Percentiles rank a stretch among this genome's conserved stretches.
Conservation (phyloP, 495 filamentous ascomycete species). For the Neurospora sp. region DNA sequence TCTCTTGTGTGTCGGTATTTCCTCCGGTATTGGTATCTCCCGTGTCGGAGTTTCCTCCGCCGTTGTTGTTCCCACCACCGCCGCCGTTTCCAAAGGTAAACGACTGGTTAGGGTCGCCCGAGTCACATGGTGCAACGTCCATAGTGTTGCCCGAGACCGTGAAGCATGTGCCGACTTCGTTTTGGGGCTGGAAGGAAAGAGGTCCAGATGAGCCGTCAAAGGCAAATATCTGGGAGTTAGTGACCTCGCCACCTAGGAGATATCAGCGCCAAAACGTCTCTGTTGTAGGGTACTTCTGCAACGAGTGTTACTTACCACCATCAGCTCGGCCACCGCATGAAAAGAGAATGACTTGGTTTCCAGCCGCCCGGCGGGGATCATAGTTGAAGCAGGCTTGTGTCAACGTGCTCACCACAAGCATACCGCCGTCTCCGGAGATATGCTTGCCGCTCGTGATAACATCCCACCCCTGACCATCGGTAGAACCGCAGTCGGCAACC, state of each 20-base stretch:
- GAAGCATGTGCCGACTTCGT: conserved; percentile 34
- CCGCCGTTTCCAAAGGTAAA: conserved; percentile 33
- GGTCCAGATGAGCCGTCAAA: conserved; percentile 33
- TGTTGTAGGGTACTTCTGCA: background rate
- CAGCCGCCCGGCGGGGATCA: conserved; percentile 34
- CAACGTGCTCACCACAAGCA: conserved; percentile 43
- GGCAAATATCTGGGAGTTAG: conserved; percentile 38
- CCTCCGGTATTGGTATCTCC: conserved; percentile 1
- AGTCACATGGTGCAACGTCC: conserved; percentile 32
- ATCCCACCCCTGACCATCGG: conserved; percentile 42
- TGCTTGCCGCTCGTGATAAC: conserved; percentile 44
- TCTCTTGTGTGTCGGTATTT: background rate
- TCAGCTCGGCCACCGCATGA: conserved; percentile 47
- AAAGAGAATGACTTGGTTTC: conserved; percentile 41
- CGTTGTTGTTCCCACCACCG: conserved; percentile 1
- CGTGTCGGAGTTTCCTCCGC: conserved; percentile 17
- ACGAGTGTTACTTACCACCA: conserved; percentile 22
- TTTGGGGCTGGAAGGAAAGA: conserved; percentile 31
- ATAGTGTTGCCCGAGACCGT: conserved; percentile 34
- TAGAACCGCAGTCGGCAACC: conserved; percentile 37
- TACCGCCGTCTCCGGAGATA: conserved; percentile 27
- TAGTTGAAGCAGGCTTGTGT: conserved; percentile 49
- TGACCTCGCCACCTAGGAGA: conserved; percentile 31
- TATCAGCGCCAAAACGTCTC: conserved; percentile 3
- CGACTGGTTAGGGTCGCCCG: conserved; percentile 30